A percentile compares a stretch with the other conserved stretches of the same genome.
These are phyloP conservation scores for Cladobotryum protrusum DNA, from an alignment of 2,329 filamentous ascomycete genomes.

Conservation along the genomic window DNA sequence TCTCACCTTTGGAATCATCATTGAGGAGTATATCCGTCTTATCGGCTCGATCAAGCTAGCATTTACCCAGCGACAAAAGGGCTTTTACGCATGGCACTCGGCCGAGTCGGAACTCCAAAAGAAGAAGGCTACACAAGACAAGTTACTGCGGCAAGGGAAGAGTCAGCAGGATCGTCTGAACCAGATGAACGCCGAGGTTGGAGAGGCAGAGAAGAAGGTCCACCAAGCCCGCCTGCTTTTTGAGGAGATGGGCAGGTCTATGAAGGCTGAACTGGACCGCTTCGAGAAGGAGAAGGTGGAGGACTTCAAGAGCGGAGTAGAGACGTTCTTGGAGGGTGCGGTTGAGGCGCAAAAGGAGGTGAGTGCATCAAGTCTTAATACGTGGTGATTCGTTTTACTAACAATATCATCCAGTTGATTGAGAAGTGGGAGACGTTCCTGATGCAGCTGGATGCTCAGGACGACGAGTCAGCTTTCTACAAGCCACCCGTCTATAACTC, in stretches of 20 bases:
- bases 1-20: conserved; percentile 90
- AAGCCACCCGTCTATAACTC: conserved; percentile 52
- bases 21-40: conserved; percentile 95
- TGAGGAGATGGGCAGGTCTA: conserved; percentile 93
- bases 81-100: conserved; percentile 88
- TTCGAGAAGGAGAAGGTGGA: conserved; percentile 98
- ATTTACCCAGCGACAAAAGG: conserved; percentile 88
- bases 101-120: conserved; percentile 89
- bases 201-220: conserved; percentile 88
- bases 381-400: conserved; percentile 8
- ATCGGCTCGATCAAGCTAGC: conserved; percentile 94
- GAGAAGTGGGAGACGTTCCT: conserved; percentile 99
- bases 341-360: conserved; percentile 99
- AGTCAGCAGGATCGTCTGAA: conserved; percentile 93
- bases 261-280: conserved; percentile 84
- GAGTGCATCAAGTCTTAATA: conserved; percentile 22
- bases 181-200: conserved; percentile 86
- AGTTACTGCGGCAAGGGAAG: conserved; percentile 88
- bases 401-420: conserved; percentile 42
- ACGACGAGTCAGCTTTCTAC: conserved; percentile 68
- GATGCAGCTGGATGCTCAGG: conserved; percentile 89
- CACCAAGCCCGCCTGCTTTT: conserved; percentile 86
- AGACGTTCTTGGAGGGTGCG: conserved; percentile 94
- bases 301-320: conserved; percentile 96
- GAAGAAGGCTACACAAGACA: conserved; percentile 83